These are phyloP conservation scores for Globisporangium sylvaticum DNA, from an alignment of 352 stramenopile species.

Conservation along the genomic window DNA sequence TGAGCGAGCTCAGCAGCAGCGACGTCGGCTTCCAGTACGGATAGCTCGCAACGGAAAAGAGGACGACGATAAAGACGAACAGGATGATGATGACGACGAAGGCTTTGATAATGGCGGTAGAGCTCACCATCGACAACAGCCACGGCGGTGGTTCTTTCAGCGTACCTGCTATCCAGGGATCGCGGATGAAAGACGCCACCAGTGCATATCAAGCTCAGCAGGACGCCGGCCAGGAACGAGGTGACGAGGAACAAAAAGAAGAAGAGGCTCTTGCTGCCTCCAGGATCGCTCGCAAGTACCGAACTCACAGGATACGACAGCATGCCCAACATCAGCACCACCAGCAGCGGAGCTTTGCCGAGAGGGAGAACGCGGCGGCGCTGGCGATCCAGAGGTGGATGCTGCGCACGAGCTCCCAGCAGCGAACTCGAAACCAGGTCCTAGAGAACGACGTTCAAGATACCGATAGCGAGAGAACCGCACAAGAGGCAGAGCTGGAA, in stretches of 20 bases:
- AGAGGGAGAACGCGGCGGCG: constrained; percentile 16
- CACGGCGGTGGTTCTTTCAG: background rate
- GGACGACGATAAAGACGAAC: constrained; percentile 2
- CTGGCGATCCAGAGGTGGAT: constrained; percentile 44
- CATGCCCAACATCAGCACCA: constrained; percentile 5
- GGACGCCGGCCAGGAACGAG: constrained; percentile 2
- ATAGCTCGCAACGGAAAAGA: background rate
- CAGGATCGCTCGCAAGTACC: constrained; percentile 31
- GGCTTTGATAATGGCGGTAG: background rate
- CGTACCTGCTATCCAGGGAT: background rate
- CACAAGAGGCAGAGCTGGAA: constrained; percentile 1
- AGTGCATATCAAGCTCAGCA: constrained; percentile 13
- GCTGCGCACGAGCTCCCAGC: constrained; percentile 27
- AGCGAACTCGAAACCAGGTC: constrained; percentile 4
- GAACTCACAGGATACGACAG: constrained; percentile 21
- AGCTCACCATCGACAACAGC: background rate
- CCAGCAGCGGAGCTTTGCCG: constrained; percentile 12
- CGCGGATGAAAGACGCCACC: constrained; percentile 15
- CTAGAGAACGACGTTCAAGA: background rate
- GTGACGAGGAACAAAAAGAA: background rate
- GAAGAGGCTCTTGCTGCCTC: constrained; percentile 17
- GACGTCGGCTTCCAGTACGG: background rate
- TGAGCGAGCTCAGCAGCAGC: background rate
- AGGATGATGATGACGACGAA: constrained; percentile 13
- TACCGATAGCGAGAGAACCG: background rate